These are phyloP conservation scores for Xerocomellus intermedius DNA, from an alignment of 768 basidiomycete species.

Conservation along the genomic window DNA sequence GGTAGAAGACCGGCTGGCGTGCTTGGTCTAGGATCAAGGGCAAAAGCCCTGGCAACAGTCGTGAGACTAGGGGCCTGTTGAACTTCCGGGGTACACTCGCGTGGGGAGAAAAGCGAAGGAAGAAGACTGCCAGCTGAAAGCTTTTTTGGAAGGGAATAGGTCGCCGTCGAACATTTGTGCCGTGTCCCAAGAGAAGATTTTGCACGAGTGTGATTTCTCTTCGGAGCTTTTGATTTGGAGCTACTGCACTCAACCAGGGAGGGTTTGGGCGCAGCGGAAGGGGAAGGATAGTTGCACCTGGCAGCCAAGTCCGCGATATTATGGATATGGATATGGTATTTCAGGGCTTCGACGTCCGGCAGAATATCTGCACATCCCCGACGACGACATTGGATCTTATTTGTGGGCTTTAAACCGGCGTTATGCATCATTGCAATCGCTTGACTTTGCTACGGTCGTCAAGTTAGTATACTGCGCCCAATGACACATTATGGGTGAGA, in stretches of 20 bases:
- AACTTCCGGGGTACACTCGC: neutral
- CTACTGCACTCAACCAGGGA: slow-evolving; percentile 1
- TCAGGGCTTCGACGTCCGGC: slow-evolving; percentile 42
- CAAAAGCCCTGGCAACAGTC: slow-evolving; percentile 10
- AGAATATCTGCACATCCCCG: slow-evolving; percentile 46
- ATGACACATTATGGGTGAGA: neutral
- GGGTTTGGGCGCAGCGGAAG: neutral
- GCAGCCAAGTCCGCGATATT: slow-evolving; percentile 40
- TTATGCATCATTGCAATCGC: slow-evolving; percentile 26
- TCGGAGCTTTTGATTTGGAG: neutral
- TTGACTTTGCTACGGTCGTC: slow-evolving; percentile 19
- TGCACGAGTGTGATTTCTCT: slow-evolving; percentile 18
- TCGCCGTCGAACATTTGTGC: neutral
- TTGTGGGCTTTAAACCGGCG: slow-evolving; percentile 29
- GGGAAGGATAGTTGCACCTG: neutral
- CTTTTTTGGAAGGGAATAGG: slow-evolving; percentile 10
- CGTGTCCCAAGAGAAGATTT: slow-evolving; percentile 12
- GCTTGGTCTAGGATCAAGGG: neutral
- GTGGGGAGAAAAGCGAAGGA: slow-evolving; percentile 16
- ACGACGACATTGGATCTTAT: slow-evolving; percentile 43
- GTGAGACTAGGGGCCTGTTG: slow-evolving; percentile 10
- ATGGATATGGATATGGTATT: slow-evolving; percentile 56
- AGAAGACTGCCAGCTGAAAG: slow-evolving; percentile 15
- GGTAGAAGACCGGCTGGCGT: neutral
- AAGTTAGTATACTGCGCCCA: neutral